A percentile compares a stretch with the other conserved stretches of the same genome.
Conservation (phyloP, 73 alveolate species). For the Effrenium voratum region DNA sequence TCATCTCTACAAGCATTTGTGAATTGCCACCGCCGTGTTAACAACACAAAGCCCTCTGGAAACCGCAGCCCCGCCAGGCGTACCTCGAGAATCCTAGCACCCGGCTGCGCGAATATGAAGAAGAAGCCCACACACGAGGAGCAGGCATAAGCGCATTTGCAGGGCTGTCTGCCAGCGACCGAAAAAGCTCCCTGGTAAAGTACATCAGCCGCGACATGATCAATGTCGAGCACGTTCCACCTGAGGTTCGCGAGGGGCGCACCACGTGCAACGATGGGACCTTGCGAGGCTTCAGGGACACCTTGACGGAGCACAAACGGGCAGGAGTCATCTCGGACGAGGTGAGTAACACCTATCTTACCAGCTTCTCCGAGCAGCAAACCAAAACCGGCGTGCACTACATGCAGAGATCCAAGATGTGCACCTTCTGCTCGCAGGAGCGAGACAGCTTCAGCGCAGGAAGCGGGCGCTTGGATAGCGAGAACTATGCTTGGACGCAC, state of each 20-base stretch:
- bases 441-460: neutral
- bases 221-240: neutral
- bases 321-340: neutral
- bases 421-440: neutral
- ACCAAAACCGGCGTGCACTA: neutral
- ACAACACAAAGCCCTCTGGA: too few relatives aligned
- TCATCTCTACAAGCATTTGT: too few relatives aligned
- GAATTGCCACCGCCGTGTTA: too few relatives aligned
- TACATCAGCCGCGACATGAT: neutral
- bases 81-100: neutral
- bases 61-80: too few relatives aligned
- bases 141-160: neutral
- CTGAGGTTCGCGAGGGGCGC: neutral
- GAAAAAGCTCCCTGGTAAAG: neutral
- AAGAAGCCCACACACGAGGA: neutral
- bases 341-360: neutral
- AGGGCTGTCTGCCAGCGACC: neutral
- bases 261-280: neutral
- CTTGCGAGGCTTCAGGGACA: neutral
- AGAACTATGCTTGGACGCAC: neutral
- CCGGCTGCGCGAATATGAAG: neutral
- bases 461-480: neutral
- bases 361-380: neutral
- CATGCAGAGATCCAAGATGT: neutral
- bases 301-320: neutral